Evolutionary conservation across 257 asterid genomes (phyloP).

Genomic region (Lantana camara): DNA sequence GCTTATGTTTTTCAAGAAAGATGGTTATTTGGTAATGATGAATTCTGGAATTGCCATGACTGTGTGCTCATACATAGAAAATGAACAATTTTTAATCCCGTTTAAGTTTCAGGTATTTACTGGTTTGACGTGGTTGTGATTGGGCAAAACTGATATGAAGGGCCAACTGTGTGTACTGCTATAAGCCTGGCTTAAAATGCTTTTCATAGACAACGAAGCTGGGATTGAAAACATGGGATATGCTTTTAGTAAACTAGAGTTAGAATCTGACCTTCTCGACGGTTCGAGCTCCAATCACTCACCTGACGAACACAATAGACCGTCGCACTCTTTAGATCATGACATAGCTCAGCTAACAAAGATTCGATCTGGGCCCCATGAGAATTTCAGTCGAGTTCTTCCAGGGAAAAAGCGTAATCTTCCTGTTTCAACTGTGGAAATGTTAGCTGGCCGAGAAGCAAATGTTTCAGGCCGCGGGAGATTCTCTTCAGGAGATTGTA

Average conservation of each 20-base stretch:
- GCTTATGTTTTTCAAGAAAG: background rate
- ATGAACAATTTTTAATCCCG: background rate
- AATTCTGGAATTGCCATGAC: background rate
- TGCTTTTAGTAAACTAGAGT: slow-evolving; percentile 66
- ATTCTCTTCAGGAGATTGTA: slow-evolving; percentile 69
- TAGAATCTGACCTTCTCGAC: slow-evolving; percentile 48
- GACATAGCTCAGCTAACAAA: slow-evolving; percentile 77
- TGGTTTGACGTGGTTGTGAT: slow-evolving; percentile 26
- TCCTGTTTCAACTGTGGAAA: slow-evolving; percentile 60
- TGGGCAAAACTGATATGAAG: slow-evolving; percentile 22
- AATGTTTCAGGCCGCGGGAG: slow-evolving; percentile 68
- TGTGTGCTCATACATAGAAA: background rate
- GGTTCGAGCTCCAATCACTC: slow-evolving; percentile 47
- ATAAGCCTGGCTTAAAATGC: slow-evolving; percentile 36
- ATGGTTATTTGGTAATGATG: background rate
- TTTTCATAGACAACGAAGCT: slow-evolving; percentile 30
- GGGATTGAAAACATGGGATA: slow-evolving; percentile 57
- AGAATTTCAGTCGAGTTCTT: slow-evolving; percentile 40
- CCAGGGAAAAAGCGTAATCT: slow-evolving; percentile 47
- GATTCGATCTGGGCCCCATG: slow-evolving; percentile 68
- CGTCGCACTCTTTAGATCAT: slow-evolving; percentile 39
- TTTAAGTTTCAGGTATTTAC: slow-evolving; percentile 26
- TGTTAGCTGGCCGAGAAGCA: slow-evolving; percentile 83
- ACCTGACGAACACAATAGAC: slow-evolving; percentile 25
- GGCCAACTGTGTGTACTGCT: slow-evolving; percentile 11